Percentiles rank a stretch among this genome's conserved stretches.
Evolutionary conservation across 176 grass and related monocot species (phyloP).

Genomic region (Themeda triandra): DNA sequence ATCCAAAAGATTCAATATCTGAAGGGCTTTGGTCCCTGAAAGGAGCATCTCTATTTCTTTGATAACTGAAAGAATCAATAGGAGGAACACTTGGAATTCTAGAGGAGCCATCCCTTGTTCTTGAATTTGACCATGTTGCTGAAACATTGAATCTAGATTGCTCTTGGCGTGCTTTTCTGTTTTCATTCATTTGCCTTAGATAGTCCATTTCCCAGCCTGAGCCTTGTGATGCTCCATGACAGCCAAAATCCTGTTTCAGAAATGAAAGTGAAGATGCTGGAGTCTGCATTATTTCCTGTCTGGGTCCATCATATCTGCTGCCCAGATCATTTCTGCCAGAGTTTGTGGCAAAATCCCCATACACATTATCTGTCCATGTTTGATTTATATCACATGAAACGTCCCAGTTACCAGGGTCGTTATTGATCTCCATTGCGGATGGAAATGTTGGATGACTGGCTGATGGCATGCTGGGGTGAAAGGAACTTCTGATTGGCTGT

Average conservation of each 20-base stretch:
- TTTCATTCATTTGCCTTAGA: conserved; percentile 50
- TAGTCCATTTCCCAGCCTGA: conserved; percentile 58
- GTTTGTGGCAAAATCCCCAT: conserved; percentile 16
- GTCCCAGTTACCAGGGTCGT: conserved; percentile 41
- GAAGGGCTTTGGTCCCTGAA: conserved; percentile 32
- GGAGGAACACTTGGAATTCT: conserved; percentile 49
- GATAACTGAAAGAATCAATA: conserved; percentile 62
- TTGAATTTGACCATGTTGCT: conserved; percentile 30
- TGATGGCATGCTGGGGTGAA: conserved; percentile 26
- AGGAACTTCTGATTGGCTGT: conserved; percentile 27
- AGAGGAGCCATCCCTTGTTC: conserved; percentile 32
- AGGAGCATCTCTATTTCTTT: conserved; percentile 38
- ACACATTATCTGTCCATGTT: conserved; percentile 15
- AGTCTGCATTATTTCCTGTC: conserved; percentile 37
- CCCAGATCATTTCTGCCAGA: conserved; percentile 33
- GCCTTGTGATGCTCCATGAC: conserved; percentile 34
- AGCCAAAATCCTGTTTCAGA: conserved; percentile 41
- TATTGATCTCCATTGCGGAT: conserved; percentile 54
- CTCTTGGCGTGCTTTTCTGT: conserved; percentile 43
- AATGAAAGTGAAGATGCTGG: conserved; percentile 43
- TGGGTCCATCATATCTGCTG: conserved; percentile 32
- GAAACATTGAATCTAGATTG: conserved; percentile 31
- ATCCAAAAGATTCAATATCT: conserved; percentile 47
- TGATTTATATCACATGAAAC: conserved; percentile 18
- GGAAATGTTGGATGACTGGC: conserved; percentile 55